Base-by-base conservation (phyloP, 1,284 basidiomycete genomes). In the Tilletia indica region DNA sequence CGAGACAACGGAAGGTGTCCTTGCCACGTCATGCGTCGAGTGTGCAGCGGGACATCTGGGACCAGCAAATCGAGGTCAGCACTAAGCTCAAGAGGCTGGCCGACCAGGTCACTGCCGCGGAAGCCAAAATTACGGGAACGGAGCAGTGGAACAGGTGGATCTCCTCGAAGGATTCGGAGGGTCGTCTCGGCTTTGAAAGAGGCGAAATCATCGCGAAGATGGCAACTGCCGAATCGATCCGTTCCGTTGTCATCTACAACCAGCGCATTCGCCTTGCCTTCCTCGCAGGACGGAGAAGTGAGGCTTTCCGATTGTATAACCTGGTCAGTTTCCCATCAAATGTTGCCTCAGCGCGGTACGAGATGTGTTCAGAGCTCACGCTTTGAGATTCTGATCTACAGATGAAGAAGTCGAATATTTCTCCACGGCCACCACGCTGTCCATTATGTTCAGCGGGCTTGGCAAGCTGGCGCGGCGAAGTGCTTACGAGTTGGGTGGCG, bases 361-460 rank as follows among this genome's bases (percentile, higher is more conserved):
- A 39, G 34, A 14, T 8, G 4, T 5, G 14, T 34, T 39, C 36
- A 64, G n/a, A 3, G 16, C 12, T 39, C 21, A 36, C 36, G 34
- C 34, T 39, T 11, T 34, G 25, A n/a, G 5, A 21, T 12, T 58
- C 34, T 38, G 16, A 21, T 36, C 11, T 11, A 25, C 38, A 64
- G 61, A 64, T 64, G 61, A 64, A 64, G 61, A 64, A 64, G 34
- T 34, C 31, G 5, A 38, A 38, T 14, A 6, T 64, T 4, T 25
- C 31, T 16, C 61, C 6, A 38, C 36, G 6, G 61, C 61, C 12
- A 14, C 39, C 34, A 64, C 61, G 19, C 36, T 64, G 34, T 38
- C 61, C 8, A 64, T 42, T 14, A 64, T 64, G 61, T 64, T 64
- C 36, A 38, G 19, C 36, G 61, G 61, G 19, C 36, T 64, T 9